phyloP scores from a whole-genome alignment of 1,284 basidiomycete genomes.

The Irpex sp. region DNA sequence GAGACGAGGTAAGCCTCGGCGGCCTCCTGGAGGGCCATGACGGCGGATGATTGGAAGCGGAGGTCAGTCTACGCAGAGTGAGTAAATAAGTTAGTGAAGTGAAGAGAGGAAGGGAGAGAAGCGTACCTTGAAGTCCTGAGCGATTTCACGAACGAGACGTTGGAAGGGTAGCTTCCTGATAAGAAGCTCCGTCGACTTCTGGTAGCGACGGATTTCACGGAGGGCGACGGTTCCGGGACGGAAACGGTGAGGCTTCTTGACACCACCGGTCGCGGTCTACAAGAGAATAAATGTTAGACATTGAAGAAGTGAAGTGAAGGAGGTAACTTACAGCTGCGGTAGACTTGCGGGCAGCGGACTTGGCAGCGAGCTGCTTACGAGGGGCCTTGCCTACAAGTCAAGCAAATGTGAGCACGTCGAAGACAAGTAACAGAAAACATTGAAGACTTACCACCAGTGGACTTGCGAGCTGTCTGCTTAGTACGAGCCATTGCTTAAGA shows the following conservation, averaged over 20 bases:
- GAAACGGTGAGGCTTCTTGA: constrained; percentile 77
- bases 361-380: constrained; percentile 86
- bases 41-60: constrained; percentile 74
- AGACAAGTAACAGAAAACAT: not conserved
- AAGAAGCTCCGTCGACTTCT: constrained; percentile 78
- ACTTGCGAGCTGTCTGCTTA: constrained; percentile 84
- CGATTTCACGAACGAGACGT: constrained; percentile 71
- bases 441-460: constrained; percentile 66
- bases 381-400: constrained; percentile 66
- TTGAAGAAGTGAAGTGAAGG: not conserved
- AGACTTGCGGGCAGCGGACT: constrained; percentile 51
- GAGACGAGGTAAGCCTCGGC: constrained; percentile 79
- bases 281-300: constrained; percentile 5
- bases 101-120: constrained; percentile 9
- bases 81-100: constrained; percentile 26
- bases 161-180: constrained; percentile 81
- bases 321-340: constrained; percentile 21
- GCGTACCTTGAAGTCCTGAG: constrained; percentile 69
- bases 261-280: constrained; percentile 60
- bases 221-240: constrained; percentile 73
- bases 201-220: constrained; percentile 83
- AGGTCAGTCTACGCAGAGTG: constrained; percentile 56
- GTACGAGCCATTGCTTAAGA: constrained; percentile 46
- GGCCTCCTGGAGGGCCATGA: constrained; percentile 76
- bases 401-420: too few relatives aligned